Evolutionary conservation across 2,329 filamentous ascomycete genomes (phyloP), one percentile per base, ranked within the genome.

Genomic region (Pleurostoma richardsiae): DNA sequence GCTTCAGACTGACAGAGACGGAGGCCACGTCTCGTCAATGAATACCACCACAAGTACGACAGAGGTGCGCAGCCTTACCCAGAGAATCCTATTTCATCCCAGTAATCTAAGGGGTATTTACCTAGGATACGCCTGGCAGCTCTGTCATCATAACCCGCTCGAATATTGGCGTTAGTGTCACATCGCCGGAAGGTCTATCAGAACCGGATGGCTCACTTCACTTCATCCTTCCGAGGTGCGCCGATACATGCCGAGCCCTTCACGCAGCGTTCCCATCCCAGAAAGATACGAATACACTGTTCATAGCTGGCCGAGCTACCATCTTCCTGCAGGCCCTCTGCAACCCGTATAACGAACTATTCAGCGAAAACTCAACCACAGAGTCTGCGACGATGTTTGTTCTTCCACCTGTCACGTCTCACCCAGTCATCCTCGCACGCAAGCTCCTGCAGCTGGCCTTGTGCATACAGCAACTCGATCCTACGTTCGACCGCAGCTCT

Each of bases 201-300:
- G 33, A 8, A 36, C 33, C 33, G n/a, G n/a, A 8, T n/a, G 33
- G 19, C 19, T 19, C 19, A 19, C 19, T 19, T 19, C 19, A 19
- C 19, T 19, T 19, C 19, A 19, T 19, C 19, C 19, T 19, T 19
- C 33, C 8, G 33, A 36, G 33, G n/a, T 36, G 8, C n/a, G n/a
- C 33, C 33, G 33, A 36, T 36, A 36, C n/a, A 8, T 36, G 33
- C n/a, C 33, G 33, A n/a, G n/a, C 33, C n/a, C 33, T 36, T 8
- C 33, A 36, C 33, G 33, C 33, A n/a, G 33, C 33, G 8, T 36
- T 36, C 8, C 33, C 33, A 36, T 36, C 33, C 52, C 11, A 57
- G 51, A 27, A 49, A 53, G 10, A 56, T 4, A 50, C 54, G 10
- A 59, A 67, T 39, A 57, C 63, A 30, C 45, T 69, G 19, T n/a